phyloP scores from a whole-genome alignment of 2,329 filamentous ascomycete species.

The Colletotrichum melonis region DNA sequence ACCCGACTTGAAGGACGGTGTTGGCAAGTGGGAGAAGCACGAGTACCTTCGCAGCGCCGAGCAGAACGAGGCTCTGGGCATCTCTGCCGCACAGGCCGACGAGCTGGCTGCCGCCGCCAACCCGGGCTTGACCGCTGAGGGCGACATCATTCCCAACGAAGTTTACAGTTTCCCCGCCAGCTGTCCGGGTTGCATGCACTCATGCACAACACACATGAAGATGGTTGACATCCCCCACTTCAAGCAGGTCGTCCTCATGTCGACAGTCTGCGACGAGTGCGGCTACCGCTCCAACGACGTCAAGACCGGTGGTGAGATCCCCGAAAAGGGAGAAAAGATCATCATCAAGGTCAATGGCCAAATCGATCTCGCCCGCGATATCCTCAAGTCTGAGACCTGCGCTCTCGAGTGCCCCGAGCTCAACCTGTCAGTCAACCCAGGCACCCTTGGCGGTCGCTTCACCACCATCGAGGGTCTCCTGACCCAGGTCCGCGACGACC shows the following conservation, averaged over 20 bases:
- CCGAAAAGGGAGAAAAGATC: conserved; percentile 86
- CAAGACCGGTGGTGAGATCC: conserved; percentile 95
- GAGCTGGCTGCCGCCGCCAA: conserved; percentile 62
- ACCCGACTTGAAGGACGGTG: conserved; percentile 80
- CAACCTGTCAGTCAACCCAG: conserved; percentile 87
- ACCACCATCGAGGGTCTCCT: conserved; percentile 96
- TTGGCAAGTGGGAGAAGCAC: conserved; percentile 89
- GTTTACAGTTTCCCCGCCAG: conserved; percentile 93
- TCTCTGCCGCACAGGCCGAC: conserved; percentile 72
- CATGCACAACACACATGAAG: conserved; percentile 95
- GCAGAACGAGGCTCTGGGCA: conserved; percentile 88
- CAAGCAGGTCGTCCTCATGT: conserved; percentile 97
- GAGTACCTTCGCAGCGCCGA: conserved; percentile 86
- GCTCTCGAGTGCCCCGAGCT: conserved; percentile 88
- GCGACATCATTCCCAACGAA: conserved; percentile 91
- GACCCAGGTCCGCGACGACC: conserved; percentile 90
- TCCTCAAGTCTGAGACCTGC: conserved; percentile 96
- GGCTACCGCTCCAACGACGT: conserved; percentile 97
- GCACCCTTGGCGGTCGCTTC: conserved; percentile 94
- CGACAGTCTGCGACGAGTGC: conserved; percentile 89
- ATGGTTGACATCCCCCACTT: conserved; percentile 99
- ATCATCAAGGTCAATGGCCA: conserved; percentile 76
- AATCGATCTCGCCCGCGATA: conserved; percentile 85
- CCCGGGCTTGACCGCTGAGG: conserved; percentile 60
- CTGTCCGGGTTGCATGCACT: conserved; percentile 89